Conservation (phyloP, 495 filamentous ascomycete genomes). For the Jackrogersella multiformis region DNA sequence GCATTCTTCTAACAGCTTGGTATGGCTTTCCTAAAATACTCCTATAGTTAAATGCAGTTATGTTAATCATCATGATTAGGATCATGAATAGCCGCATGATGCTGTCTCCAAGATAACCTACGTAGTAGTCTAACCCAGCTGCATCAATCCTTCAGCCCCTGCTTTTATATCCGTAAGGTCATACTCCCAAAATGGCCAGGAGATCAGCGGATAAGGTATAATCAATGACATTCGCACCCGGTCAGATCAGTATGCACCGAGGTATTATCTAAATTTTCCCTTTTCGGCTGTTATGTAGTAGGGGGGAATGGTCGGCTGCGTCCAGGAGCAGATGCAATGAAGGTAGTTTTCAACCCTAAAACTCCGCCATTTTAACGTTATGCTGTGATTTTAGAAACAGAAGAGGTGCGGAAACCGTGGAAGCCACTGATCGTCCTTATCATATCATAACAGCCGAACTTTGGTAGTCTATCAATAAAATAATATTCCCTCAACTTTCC, state of each 20-base stretch:
- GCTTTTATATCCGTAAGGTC: neutral
- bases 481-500: neutral
- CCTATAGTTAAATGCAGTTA: neutral
- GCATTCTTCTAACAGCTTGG: neutral
- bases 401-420: neutral
- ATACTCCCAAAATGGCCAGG: neutral
- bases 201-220: neutral
- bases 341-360: neutral
- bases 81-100: neutral
- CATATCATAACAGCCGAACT: neutral
- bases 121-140: neutral
- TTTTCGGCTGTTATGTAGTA: neutral
- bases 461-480: neutral
- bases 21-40: neutral
- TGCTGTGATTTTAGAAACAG: neutral
- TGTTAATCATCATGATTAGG: conserved; percentile 9
- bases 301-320: neutral
- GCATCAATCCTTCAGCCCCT: conserved; percentile 1
- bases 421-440: neutral
- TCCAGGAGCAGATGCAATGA: neutral
- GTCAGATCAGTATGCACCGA: conserved; percentile 8
- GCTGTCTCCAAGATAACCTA: neutral
- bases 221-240: neutral
- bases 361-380: neutral
- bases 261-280: neutral